phyloP scores from a whole-genome alignment of 805 yeast species.

The Saturnispora galanensis region DNA sequence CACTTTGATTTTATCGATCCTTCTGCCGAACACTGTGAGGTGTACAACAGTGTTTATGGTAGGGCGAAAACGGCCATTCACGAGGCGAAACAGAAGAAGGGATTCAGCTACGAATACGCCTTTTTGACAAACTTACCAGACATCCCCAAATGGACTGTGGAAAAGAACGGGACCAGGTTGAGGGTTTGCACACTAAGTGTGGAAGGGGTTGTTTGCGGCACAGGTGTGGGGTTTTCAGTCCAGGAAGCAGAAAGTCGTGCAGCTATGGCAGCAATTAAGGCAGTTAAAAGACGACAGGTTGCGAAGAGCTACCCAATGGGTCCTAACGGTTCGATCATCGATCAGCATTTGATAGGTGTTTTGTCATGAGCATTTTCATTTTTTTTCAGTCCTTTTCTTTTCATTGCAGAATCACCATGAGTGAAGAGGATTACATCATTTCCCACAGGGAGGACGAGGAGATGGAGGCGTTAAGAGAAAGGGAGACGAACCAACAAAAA shows the following conservation, averaged over 20 bases:
- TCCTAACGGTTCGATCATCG: not conserved
- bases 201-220: constrained; percentile 1
- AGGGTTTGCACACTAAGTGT: not conserved
- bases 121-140: not conserved
- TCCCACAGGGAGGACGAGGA: constrained; percentile 11
- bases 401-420: constrained; percentile 5
- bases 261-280: constrained; percentile 1
- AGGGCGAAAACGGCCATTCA: too few relatives aligned
- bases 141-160: not conserved
- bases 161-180: constrained; percentile 1
- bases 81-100: not conserved
- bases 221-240: constrained; percentile 4
- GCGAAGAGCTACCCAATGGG: not conserved
- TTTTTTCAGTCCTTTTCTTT: not conserved
- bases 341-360: not conserved
- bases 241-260: not conserved
- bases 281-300: not conserved
- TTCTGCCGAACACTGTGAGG: not conserved
- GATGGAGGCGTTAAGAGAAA: not conserved
- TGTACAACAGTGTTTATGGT: too few relatives aligned
- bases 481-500: not conserved
- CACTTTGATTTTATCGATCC: not conserved
- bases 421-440: constrained; percentile 13
- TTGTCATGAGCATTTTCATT: not conserved
- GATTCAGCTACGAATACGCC: not conserved